Percentiles rank a stretch among this genome's conserved stretches.
Evolutionary conservation across 179 eudicot genomes (phyloP).

Genomic region (Beta lomatogona): DNA sequence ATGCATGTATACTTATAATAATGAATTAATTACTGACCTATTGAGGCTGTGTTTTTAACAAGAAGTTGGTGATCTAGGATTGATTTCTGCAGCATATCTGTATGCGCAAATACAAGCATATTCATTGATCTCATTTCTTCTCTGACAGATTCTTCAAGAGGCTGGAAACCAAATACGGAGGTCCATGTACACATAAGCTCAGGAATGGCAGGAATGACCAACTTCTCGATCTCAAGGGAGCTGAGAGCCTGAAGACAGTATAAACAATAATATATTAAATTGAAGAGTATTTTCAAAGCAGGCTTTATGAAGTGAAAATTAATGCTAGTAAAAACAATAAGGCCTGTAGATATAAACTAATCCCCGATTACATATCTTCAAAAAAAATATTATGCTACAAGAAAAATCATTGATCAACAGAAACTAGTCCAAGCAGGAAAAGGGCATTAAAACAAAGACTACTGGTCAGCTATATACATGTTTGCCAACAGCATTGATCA

Average conservation of each 20-base stretch:
- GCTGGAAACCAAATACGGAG: conserved; percentile 70
- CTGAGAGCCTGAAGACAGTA: conserved; percentile 52
- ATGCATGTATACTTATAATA: background rate
- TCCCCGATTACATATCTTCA: background rate
- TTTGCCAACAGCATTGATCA: background rate
- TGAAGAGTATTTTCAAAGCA: background rate
- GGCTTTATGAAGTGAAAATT: background rate
- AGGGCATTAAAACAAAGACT: background rate
- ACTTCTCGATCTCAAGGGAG: conserved; percentile 66
- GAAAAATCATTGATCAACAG: background rate
- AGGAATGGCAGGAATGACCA: conserved; percentile 90
- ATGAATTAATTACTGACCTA: conserved; percentile 43
- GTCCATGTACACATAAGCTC: conserved; percentile 83
- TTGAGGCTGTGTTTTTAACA: conserved; percentile 23
- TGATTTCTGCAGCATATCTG: conserved; percentile 81
- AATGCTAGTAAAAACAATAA: background rate
- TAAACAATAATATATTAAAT: background rate
- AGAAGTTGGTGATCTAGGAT: conserved; percentile 28
- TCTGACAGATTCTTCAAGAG: conserved; percentile 57
- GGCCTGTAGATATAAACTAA: background rate
- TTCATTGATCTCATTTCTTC: conserved; percentile 63
- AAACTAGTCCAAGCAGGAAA: background rate
- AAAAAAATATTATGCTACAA: background rate
- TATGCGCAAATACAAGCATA: conserved; percentile 76
- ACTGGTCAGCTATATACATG: background rate